Evolutionary conservation across 495 filamentous ascomycete genomes (phyloP), one percentile per base, ranked within the genome.

Genomic region (Penicillium psychrofluorescens): DNA sequence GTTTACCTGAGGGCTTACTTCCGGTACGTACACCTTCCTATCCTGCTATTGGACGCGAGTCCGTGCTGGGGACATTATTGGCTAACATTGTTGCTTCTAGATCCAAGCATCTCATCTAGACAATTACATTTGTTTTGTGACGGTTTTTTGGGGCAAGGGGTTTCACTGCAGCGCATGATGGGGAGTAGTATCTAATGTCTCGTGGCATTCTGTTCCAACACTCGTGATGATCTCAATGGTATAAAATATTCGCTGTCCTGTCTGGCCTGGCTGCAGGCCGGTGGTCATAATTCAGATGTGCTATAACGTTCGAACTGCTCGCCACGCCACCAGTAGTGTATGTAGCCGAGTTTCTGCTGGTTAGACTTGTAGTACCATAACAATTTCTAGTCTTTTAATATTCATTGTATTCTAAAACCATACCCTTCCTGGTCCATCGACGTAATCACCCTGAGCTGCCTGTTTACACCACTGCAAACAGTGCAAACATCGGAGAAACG

Each of bases 1-100:
- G 80, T 97, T 53, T 97, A 98, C 67, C 72, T 98, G 66, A 77
- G 92, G 67, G 90, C 92, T 56, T 98, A 98, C 74, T 98, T 98
- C 74, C 81, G 92, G 77, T 86, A 53, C 49, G 70, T 68, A 16
- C 34, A 34, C 28, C 6, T 1, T 39, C 8, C 45, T 36, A 40
- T n/a, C n/a, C 13, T 29, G 29, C 40, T 2, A 4, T 22, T 4
- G 2, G 22, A 22, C 22, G 0, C 4, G 22, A 22, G 6, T 4
- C 4, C 22, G 22, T 22, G 22, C 22, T 22, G 22, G 22, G 3
- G 2, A 22, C 22, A 22, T 22, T 22, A 22, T 22, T 22, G 22
- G 22, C 22, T 22, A 6, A 22, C 22, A 22, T 22, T 22, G 4
- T 4, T 32, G 1, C 15, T 14, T 38, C n/a, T 39, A 79, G 76